Evolutionary conservation across 2,329 filamentous ascomycete species (phyloP).

Genomic region (Westerdykella ornata): DNA sequence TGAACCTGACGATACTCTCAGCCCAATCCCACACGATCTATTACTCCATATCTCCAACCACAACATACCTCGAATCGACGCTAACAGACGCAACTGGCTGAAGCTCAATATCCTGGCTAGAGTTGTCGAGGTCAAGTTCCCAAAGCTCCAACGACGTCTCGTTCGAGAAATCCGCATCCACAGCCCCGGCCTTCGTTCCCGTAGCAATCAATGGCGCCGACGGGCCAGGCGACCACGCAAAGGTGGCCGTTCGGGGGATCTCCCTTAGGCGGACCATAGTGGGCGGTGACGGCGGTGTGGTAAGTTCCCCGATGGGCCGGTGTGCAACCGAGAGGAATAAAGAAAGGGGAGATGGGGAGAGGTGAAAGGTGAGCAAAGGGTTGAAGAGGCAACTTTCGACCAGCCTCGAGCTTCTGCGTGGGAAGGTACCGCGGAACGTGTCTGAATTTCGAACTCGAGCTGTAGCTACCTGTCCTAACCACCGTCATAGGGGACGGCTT

Average conservation of each 20-base stretch:
- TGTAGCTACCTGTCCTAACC: constrained; percentile 32
- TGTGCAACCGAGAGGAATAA: constrained; percentile 10
- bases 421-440: neutral
- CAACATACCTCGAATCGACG: constrained; percentile 78
- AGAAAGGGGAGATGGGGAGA: constrained; percentile 9
- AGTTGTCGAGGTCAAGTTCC: constrained; percentile 79
- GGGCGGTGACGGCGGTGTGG: constrained; percentile 22
- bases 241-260: constrained; percentile 92
- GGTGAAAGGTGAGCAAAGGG: neutral
- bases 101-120: constrained; percentile 71
- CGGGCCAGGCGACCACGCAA: constrained; percentile 87
- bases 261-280: constrained; percentile 93
- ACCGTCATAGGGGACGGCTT: constrained; percentile 18
- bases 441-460: neutral
- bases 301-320: neutral
- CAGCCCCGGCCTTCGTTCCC: constrained; percentile 87
- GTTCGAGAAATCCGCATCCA: constrained; percentile 95
- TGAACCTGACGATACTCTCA: constrained; percentile 58
- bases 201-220: constrained; percentile 79
- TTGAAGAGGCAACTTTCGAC: neutral
- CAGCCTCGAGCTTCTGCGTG: neutral
- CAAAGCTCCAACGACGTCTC: constrained; percentile 95
- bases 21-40: neutral
- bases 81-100: constrained; percentile 76
- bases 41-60: neutral